Evolutionary conservation across 768 basidiomycete species (phyloP), one percentile per base, ranked within the genome.

Genomic region (Mycena galericulata): DNA sequence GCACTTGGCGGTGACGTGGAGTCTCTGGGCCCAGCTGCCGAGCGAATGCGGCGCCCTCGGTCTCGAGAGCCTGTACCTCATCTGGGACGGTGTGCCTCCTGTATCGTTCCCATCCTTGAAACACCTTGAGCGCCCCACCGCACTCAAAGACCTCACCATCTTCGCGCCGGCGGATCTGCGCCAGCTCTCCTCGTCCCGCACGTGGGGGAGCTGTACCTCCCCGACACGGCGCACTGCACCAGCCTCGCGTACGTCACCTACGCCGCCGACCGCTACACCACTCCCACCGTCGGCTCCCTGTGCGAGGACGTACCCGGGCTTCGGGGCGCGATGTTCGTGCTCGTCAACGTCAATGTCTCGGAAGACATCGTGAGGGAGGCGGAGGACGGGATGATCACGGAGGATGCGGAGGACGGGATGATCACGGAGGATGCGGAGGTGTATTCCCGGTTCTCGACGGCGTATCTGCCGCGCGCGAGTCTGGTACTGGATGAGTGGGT

Each of bases 181-280:
- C n/a, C 15, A 41, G 6, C 20, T n/a, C 5, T 40, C 11, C 20
- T 18, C 51, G 8, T 63, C 41, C 29, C 49, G 41, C 20, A 8
- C 36, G 10, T 40, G 27, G 41, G 51, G 51, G 27, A 32, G 20
- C 26, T 64, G 5, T 64, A 38, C 30, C 36, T 64, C 20, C 62
- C 62, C 1, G 62, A 2, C 8, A 29, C 38, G 24, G 30, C 1
- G 17, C 51, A 47, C 30, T 65, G 63, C 30, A 7, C 54, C 22
- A 65, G 55, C n/a, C 63, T 65, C 40, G 63, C n/a, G 7, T 65
- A 56, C 36, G 29, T 65, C 9, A 56, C 63, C 27, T 65, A 65
- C 18, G 63, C 54, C 5, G 53, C 63, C 5, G 32, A 65, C 46
- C 34, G 38, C 20, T 30, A 26, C 5, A 38, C 53, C 50, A 18